Base-by-base conservation (phyloP, 768 basidiomycete genomes). In the Chalciporus pseudorubinellus region DNA sequence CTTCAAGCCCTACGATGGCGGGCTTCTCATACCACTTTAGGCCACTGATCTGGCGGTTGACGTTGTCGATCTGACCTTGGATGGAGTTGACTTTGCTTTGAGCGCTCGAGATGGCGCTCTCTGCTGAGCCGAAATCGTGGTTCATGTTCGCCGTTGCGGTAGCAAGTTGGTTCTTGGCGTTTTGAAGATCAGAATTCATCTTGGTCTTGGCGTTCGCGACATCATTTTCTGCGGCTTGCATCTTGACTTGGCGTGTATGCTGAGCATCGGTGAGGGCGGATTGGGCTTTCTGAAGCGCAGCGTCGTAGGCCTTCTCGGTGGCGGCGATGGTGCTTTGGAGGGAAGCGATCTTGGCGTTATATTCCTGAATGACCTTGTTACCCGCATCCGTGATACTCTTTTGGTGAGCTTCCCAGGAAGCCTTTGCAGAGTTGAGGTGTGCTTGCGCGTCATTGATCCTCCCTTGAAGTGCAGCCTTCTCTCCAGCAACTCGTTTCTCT, bases 211-310 rank as follows among this genome's bases (percentile, higher is more conserved):
- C 33, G 13, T 38, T 42, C 20, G 7, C 45, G 1, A 47, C 24
- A 20, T 34, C 40, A 13, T 40, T 42, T n/a, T 42, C 4, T 1
- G 46, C 51, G 18, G 21, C 46, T 36, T 14, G 40, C 20, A 52
- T 21, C 40, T 47, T 52, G 24, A 52, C 46, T 12, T 36, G 14
- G 20, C 46, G 51, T 24, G 41, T 33, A 31, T 52, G 51, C 40
- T 43, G 45, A 4, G 46, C 46, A 19, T 52, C 42, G 20, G 22
- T 48, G 29, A 43, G 21, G 19, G 16, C 16, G 6, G 33, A 19
- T 18, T 46, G 33, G 14, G 46, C 51, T 0, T n/a, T 48, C 6
- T 38, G 16, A 2, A 42, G 0, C 3, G 33, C 40, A 12, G 24
- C 26, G 40, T 43, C 12, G 26, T 47, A 52, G 2, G 14, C 16